Conservation (phyloP, 2,329 filamentous ascomycete genomes). For the Penicillium sp. region DNA sequence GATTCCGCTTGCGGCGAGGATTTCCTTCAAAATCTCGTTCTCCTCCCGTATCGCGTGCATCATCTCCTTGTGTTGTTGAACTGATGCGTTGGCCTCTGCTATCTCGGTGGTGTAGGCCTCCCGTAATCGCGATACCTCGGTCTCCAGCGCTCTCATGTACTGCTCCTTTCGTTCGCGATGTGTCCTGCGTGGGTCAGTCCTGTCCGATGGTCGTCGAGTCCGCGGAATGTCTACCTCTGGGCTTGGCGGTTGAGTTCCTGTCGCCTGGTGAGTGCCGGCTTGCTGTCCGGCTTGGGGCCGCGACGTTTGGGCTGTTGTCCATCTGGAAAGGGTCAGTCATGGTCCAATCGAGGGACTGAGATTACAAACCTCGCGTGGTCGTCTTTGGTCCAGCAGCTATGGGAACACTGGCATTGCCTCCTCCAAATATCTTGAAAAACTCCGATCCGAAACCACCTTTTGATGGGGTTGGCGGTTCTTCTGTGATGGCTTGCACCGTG, state of each 20-base stretch:
- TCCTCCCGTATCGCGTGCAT: conserved; percentile 74
- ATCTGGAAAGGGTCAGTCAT: conserved; percentile 53
- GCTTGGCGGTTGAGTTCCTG: conserved; percentile 95
- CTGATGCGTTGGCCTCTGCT: conserved; percentile 49
- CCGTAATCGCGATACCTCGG: conserved; percentile 84
- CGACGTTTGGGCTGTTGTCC: conserved; percentile 83
- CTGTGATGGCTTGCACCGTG: conserved; percentile 16
- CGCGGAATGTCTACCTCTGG: conserved; percentile 66
- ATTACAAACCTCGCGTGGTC: conserved; percentile 65
- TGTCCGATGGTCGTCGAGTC: conserved; percentile 9
- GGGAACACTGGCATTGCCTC: conserved; percentile 42
- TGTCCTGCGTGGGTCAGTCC: conserved; percentile 59
- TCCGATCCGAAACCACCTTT: conserved; percentile 28
- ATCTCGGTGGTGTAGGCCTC: conserved; percentile 69
- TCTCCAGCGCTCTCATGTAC: conserved; percentile 91
- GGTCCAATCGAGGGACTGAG: neutral
- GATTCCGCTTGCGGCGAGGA: conserved; percentile 60
- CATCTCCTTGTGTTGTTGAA: conserved; percentile 68
- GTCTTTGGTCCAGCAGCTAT: conserved; percentile 53
- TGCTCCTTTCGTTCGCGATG: conserved; percentile 95
- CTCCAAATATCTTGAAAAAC: conserved; percentile 56
- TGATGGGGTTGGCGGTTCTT: conserved; percentile 22
- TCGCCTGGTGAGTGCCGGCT: conserved; percentile 84
- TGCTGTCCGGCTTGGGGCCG: conserved; percentile 94
- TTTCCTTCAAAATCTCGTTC: conserved; percentile 70